Evolutionary conservation across 2,329 filamentous ascomycete species (phyloP).

Genomic region (Sphaerostilbella broomeana): DNA sequence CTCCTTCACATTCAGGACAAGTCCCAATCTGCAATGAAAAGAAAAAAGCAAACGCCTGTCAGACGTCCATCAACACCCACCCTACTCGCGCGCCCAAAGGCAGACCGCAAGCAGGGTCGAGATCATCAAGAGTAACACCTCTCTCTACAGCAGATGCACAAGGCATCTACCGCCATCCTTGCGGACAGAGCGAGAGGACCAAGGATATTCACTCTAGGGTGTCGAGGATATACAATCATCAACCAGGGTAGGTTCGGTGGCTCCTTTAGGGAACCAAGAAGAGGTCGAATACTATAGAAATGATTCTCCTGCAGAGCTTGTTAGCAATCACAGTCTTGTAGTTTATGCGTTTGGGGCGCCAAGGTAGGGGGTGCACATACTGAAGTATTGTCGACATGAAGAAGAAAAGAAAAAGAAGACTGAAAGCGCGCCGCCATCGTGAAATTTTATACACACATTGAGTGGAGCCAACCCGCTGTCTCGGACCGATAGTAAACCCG

Average conservation of each 20-base stretch:
- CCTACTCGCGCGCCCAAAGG: conserved; percentile 70
- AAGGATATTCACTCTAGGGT: conserved; percentile 77
- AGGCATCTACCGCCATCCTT: conserved; percentile 50
- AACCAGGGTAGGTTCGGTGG: conserved; percentile 93
- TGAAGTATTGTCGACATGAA: conserved; percentile 58
- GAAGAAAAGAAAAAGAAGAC: conserved; percentile 42
- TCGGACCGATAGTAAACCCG: too few species aligned
- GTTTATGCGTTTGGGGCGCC: conserved; percentile 11
- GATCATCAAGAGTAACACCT: conserved; percentile 76
- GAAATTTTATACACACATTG: conserved; percentile 32
- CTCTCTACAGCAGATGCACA: conserved; percentile 59
- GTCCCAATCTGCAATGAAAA: conserved; percentile 50
- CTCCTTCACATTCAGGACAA: conserved; percentile 47
- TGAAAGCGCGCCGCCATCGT: conserved; percentile 24
- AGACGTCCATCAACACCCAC: conserved; percentile 85
- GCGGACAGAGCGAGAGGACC: conserved; percentile 54
- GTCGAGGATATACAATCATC: conserved; percentile 84
- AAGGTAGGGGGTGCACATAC: conserved; percentile 34
- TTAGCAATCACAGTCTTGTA: conserved; percentile 17
- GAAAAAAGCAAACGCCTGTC: conserved; percentile 65
- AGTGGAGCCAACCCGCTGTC: too few species aligned
- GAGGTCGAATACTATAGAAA: conserved; percentile 95
- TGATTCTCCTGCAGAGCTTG: conserved; percentile 61
- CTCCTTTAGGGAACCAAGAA: conserved; percentile 90
- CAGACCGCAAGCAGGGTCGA: conserved; percentile 67